Base-by-base conservation (phyloP, 352 stramenopile genomes). In the Pythium phragmiticola region DNA sequence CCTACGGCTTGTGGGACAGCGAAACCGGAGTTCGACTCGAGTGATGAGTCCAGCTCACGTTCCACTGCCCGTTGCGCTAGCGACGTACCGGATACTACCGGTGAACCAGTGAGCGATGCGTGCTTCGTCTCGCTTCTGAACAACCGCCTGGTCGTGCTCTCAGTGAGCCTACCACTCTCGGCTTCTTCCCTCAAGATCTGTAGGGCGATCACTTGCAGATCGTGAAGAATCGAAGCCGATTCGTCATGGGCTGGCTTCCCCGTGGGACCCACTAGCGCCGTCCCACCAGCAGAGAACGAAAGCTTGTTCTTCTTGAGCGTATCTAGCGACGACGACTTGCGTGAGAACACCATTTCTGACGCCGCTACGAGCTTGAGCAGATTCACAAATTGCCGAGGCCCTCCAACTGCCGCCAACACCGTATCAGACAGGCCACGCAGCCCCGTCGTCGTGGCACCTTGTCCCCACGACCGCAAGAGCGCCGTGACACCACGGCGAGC, bases 311-410 rank as follows among this genome's bases (percentile, higher is more conserved):
- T 63, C 23, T 57, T 59, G 16, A 60, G 19, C 12, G 28, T 7
- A 6, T 70, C 64, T 36, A 5, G 46, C 49, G 30, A 49, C 45
- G 37, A 28, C n/a, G 48, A 48, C 19, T 61, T 66, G 9, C 69
- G 68, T 7, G 70, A 65, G 17, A 83, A 84, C 17, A 81, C 78
- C 77, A 92, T 89, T 69, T 92, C 84, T 0, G 86, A 91, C 2
- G 84, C 87, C 30, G 77, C 86, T 13, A 92, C 78, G 13, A 96
- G 78, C 51, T 94, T 96, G 17, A 96, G 62, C 23, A 96, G 61
- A 42, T 83, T 90, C 1, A 92, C 76, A 65, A 96, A 93, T 43
- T 90, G 82, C 7, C 76, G 72, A 7, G 85, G 78, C 7, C 87
- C 85, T 51, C 85, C 84, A 21, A 91, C 73, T 4, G 87, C 70